Conservation (phyloP, 2,329 filamentous ascomycete species). For the Stagonosporopsis rhizophila region DNA sequence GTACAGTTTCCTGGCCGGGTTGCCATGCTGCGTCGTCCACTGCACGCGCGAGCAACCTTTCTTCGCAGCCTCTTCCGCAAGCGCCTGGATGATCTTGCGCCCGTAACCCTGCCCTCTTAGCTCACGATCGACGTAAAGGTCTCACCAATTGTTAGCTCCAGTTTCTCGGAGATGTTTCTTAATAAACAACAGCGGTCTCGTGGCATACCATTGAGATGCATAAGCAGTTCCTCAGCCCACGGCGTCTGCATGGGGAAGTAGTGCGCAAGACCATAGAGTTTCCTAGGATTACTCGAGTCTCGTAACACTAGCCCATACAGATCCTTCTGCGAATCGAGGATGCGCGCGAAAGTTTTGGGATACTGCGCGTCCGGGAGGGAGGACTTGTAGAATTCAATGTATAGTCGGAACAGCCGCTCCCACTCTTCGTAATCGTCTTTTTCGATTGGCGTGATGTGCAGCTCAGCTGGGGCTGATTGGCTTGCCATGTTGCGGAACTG, state of each 20-base stretch:
- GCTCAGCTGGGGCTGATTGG: not conserved
- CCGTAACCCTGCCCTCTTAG: constrained; percentile 18
- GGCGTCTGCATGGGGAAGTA: constrained; percentile 18
- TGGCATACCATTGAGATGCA: constrained; percentile 17
- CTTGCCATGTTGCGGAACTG: not conserved
- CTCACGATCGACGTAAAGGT: constrained; percentile 17
- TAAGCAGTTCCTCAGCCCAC: constrained; percentile 17
- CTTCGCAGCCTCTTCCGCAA: constrained; percentile 9
- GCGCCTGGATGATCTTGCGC: constrained; percentile 15
- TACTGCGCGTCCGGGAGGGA: constrained; percentile 17
- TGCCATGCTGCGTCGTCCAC: constrained; percentile 20
- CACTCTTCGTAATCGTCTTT: constrained; percentile 12
- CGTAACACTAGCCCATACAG: constrained; percentile 11
- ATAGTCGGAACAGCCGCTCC: constrained; percentile 17
- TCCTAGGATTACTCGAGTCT: constrained; percentile 3
- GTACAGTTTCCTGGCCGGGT: constrained; percentile 20
- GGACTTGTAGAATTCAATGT: constrained; percentile 23
- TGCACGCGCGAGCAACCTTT: constrained; percentile 14
- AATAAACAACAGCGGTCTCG: too few species aligned
- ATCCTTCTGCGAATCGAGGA: constrained; percentile 6
- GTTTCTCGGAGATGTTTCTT: not conserved
- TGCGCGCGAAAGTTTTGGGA: constrained; percentile 15
- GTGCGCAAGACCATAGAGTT: constrained; percentile 17
- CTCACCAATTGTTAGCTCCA: not conserved
- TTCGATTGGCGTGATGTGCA: constrained; percentile 6